Percentiles rank a stretch among this genome's conserved stretches.
These are phyloP conservation scores for Inga laurina DNA, from an alignment of 306 rosid species.

Conservation along the genomic window DNA sequence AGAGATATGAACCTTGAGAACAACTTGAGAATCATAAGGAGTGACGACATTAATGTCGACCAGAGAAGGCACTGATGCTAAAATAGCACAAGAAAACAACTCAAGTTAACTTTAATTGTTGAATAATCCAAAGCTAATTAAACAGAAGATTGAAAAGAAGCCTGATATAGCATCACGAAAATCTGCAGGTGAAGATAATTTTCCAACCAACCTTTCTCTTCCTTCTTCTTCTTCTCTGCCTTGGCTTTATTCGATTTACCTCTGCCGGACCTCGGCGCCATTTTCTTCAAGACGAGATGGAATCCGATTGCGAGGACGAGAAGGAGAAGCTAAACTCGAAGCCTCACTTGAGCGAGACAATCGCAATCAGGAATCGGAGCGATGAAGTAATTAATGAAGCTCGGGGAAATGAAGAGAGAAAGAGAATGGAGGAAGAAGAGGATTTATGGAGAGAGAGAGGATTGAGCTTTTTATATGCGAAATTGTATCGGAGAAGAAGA, in stretches of 20 bases:
- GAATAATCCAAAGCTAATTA: background rate
- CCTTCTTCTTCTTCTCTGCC: constrained; percentile 90
- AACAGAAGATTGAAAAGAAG: background rate
- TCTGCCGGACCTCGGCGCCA: constrained; percentile 92
- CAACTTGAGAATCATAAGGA: constrained; percentile 66
- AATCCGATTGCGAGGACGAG: background rate
- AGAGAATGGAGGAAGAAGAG: too few species aligned
- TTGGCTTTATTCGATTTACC: constrained; percentile 76
- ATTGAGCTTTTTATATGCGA: too few species aligned
- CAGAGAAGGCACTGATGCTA: constrained; percentile 70
- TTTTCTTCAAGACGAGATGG: background rate
- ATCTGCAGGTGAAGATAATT: constrained; percentile 10
- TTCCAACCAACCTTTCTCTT: constrained; percentile 72
- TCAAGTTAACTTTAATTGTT: background rate
- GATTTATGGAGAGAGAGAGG: too few species aligned
- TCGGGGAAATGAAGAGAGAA: background rate
- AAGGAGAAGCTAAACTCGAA: constrained; percentile 3
- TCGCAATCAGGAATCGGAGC: background rate
- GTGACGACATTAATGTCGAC: constrained; percentile 73
- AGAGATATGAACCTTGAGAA: constrained; percentile 63
- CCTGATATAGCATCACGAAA: background rate
- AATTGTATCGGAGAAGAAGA: constrained; percentile 45
- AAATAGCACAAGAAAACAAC: background rate
- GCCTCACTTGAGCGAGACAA: background rate
- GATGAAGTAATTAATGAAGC: background rate